Evolutionary conservation across 805 yeast genomes (phyloP), one percentile per base, ranked within the genome.

Genomic region (Ogataea henricii): DNA sequence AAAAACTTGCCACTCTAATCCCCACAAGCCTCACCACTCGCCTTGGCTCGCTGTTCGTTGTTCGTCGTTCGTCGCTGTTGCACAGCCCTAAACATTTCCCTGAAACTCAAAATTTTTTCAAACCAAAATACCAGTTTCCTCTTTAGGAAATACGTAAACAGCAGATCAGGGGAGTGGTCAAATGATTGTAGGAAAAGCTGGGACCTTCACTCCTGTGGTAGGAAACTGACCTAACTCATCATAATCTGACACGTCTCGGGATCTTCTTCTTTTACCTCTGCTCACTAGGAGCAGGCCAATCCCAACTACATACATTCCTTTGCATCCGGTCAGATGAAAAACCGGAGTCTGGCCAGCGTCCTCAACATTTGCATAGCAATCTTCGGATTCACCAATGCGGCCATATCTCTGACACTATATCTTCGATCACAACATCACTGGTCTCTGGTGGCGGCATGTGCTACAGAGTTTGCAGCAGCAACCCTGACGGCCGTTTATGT

Each of bases 131-230:
- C 22, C 22, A 18, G 13, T 40, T 27, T 20, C 43, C 43, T 35
- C 13, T 22, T 40, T 20, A n/a, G 43, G 43, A 40, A 27, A 40
- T 10, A 40, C 32, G 20, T 40, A 40, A 40, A 40, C 43, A 40
- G 26, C 26, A 30, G 27, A 27, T 27, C 30, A 27, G 30, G n/a
- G n/a, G n/a, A 12, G 30, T 27, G 30, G 30, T 27, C n/a, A 12
- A 27, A 27, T 12, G 26, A 27, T 27, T 13, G 14, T 12, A 27
- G 14, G 14, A 12, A 27, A 12, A 27, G 30, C 5, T 27, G 14
- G 12, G 10, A 8, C 9, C n/a, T 13, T 8, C 30, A 36, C 16
- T 3, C 21, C 39, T n/a, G n/a, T n/a, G n/a, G n/a, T n/a, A n/a
- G n/a, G n/a, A n/a, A n/a, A n/a, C n/a, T n/a, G 21, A 12, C 26